Evolutionary conservation across 2,329 filamentous ascomycete species (phyloP), one percentile per base, ranked within the genome.

Genomic region (Pseudogymnoascus sp.): DNA sequence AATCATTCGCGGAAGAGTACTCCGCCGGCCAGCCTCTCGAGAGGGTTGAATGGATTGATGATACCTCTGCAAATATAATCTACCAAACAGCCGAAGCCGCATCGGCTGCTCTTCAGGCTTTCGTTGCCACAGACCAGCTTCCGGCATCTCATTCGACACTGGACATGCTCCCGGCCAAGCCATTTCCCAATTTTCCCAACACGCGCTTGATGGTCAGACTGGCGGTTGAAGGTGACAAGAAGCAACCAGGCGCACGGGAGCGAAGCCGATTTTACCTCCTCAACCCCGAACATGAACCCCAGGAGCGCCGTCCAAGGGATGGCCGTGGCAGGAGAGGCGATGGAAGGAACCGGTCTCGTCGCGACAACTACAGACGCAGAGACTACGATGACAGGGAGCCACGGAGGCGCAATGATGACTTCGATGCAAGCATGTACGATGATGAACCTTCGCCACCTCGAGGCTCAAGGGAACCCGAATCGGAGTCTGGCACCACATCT

Each of bases 31-130:
- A 81, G 63, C 71, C 77, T 61, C 79, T 86, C 63, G 78, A 83
- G 63, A 82, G 84, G 65, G 80, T 97, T 66, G 92, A 97, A 77
- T 99, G 94, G 94, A 91, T 99, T 68, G 91, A 97, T 73, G 94
- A 99, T 75, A 87, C 85, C 5, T 93, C 91, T 0, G 91, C 91
- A 66, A 97, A 97, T 73, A 79, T 97, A 62, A 76, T 96, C 61
- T 97, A 94, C 77, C 78, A 77, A 40, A 80, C 80, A 5, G 78
- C 84, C 12, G 72, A 75, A 23, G 72, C 74, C 5, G 84, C 84
- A 1, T 76, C 78, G 16, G 79, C 83, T 56, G 85, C 84, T 16
- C 75, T 88, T 18, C 70, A 76, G 25, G 78, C 82, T 5, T 78
- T 88, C 28, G 77, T 80, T 63, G 76, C 77, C 16, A 74, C 82